A percentile compares a stretch with the other conserved stretches of the same genome.
Conservation (phyloP, 345 rosid genomes). For the Laguncularia racemosa region DNA sequence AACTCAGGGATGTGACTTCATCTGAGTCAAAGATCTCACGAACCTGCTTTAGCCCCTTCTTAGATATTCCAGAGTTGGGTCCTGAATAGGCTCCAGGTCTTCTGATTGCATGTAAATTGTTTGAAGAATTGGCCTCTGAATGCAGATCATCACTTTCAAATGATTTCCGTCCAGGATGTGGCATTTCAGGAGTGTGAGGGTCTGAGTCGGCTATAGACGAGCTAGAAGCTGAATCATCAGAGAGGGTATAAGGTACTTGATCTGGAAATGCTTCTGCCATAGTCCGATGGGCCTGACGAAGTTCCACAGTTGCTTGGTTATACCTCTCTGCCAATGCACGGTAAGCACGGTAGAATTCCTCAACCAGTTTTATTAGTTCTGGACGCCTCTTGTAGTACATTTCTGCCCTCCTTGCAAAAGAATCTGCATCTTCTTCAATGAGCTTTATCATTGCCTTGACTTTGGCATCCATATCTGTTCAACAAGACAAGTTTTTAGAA, state of each 20-base stretch:
- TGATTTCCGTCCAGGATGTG: constrained; percentile 29
- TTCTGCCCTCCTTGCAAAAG: constrained; percentile 98
- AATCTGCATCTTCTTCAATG: constrained; percentile 98
- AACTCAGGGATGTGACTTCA: constrained; percentile 11
- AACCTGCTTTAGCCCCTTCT: constrained; percentile 63
- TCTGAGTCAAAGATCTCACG: constrained; percentile 36
- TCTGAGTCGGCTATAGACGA: constrained; percentile 44
- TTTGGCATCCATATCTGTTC: constrained; percentile 86
- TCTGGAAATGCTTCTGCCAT: constrained; percentile 91
- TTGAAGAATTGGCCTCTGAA: constrained; percentile 27
- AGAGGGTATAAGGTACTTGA: constrained; percentile 55
- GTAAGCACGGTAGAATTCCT: constrained; percentile 96
- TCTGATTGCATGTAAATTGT: constrained; percentile 17
- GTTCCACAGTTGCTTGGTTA: constrained; percentile 85
- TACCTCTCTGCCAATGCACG: constrained; percentile 98
- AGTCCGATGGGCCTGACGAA: constrained; percentile 83
- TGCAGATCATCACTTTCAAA: constrained; percentile 37
- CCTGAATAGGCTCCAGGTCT: constrained; percentile 21
- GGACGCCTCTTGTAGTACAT: constrained; percentile 99
- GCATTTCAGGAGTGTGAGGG: constrained; percentile 72
- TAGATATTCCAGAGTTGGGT: constrained; percentile 31
- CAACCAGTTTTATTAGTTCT: constrained; percentile 92
- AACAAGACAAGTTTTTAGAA: neutral
- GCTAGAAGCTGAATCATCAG: constrained; percentile 54
- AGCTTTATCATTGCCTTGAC: constrained; percentile 94